Conservation (phyloP, 1,139 yeast genomes). For the Pichia inconspicua region DNA sequence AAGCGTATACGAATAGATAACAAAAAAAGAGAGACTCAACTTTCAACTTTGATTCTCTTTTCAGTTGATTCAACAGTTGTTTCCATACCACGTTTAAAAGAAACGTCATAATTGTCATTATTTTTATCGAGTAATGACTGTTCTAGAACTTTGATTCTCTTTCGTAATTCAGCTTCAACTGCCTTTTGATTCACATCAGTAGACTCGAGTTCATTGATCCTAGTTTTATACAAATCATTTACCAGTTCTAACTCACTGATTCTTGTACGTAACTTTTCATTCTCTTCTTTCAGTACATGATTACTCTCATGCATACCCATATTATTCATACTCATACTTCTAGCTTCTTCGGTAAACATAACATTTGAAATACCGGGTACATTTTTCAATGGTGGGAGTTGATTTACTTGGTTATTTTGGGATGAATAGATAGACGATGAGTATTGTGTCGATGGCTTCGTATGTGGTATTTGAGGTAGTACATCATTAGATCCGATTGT, state of each 20-base stretch:
- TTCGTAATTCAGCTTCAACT: constrained; percentile 44
- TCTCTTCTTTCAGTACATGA: constrained; percentile 9
- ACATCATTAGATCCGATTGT: neutral
- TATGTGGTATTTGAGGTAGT: neutral
- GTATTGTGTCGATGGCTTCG: constrained; percentile 15
- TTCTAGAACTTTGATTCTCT: constrained; percentile 24
- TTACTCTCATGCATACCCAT: constrained; percentile 28
- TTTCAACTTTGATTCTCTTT: constrained; percentile 10
- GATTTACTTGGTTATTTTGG: constrained; percentile 3
- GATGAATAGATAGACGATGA: neutral
- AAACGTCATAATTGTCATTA: neutral
- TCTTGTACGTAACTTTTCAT: constrained; percentile 55
- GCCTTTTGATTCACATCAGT: constrained; percentile 35
- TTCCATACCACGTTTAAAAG: neutral
- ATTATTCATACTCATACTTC: constrained; percentile 1
- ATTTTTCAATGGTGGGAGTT: constrained; percentile 10
- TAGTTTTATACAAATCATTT: constrained; percentile 74
- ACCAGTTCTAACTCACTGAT: constrained; percentile 87
- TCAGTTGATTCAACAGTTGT: neutral
- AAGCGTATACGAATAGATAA: neutral
- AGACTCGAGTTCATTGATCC: constrained; percentile 75
- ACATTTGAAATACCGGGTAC: constrained; percentile 13
- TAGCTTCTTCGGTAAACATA: constrained; percentile 3
- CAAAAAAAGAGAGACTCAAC: neutral
- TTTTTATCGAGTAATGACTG: neutral